Base-by-base conservation (phyloP, 306 rosid species). In the Glycyrrhiza uralensis region DNA sequence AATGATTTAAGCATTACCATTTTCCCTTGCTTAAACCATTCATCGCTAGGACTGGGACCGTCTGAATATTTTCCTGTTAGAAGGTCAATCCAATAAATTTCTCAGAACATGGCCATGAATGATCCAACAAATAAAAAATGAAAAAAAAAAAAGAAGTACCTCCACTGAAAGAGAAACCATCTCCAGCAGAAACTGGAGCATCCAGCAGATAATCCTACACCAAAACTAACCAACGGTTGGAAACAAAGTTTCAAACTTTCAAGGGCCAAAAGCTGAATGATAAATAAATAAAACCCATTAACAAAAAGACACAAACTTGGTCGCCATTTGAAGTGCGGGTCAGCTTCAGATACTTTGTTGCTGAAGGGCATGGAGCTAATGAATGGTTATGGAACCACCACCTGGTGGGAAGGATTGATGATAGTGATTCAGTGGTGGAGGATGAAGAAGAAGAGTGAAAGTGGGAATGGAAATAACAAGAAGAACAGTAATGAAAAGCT, bases 91-190 rank as follows among this genome's bases (percentile, higher is more conserved):
- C 71, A 45, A 65, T 62, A 66, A 71, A 68, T 41, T 23, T 32
- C 49, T 75, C 55, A 46, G 2, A 75, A 54, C 6, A 39, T 12
- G 41, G 15, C 11, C 14, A 6, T 57, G 24, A 57, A 14, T n/a
- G 12, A 35, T 10, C 11, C 10, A 32, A 15, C 17, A 18, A 15
- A 59, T 33, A 28, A 55, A 12, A 14, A 12, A 28, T 26, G 12
- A 12, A 4, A n/a, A 4, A n/a, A 5, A 2, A 5, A 29, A 17
- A n/a, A 2, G 20, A 10, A 7, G 35, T 66, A 92, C 96, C 98
- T 86, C 96, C 98, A 51, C 88, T 84, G 70, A 92, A 92, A 47
- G 96, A 90, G 72, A 92, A 92, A 20, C 98, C 98, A 81, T 90
- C 96, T 13, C 98, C 98, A 51, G 58, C 81, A 3, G 89, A 83